These are phyloP conservation scores for Quercus cerris DNA, from an alignment of 306 rosid genomes.

Conservation along the genomic window DNA sequence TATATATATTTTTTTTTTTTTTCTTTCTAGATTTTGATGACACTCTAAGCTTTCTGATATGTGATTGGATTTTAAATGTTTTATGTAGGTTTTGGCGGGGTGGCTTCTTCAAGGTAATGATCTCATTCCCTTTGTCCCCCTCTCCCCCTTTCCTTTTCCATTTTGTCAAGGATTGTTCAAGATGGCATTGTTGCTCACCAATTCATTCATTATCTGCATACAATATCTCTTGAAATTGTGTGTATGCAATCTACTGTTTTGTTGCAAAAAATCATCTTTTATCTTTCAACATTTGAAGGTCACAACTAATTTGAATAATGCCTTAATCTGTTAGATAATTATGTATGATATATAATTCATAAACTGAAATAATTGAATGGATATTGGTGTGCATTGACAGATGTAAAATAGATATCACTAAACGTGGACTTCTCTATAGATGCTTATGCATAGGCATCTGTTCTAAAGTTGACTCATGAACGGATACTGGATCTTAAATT, in stretches of 20 bases:
- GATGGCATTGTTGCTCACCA: neutral
- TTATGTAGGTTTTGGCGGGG: slow-evolving; percentile 82
- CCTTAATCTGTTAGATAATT: neutral
- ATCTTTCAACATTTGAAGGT: neutral
- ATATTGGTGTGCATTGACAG: neutral
- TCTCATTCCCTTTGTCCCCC: slow-evolving; percentile 1
- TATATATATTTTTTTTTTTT: slow-evolving; percentile 6
- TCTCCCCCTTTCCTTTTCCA: too few species aligned
- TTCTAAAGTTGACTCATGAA: neutral
- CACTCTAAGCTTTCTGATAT: neutral
- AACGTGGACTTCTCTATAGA: neutral
- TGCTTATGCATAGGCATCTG: neutral
- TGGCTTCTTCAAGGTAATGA: slow-evolving; percentile 68
- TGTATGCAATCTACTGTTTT: neutral
- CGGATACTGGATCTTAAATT: neutral
- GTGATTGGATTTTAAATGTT: neutral
- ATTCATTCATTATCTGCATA: neutral
- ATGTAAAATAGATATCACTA: neutral
- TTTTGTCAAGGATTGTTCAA: neutral
- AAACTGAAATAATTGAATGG: neutral
- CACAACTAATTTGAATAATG: neutral
- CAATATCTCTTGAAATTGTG: neutral
- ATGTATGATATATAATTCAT: neutral
- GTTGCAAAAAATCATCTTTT: neutral
- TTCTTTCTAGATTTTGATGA: neutral